Percentiles rank a stretch among this genome's conserved stretches.
Conservation (phyloP, 768 basidiomycete genomes). For the Trametes gibbosa region DNA sequence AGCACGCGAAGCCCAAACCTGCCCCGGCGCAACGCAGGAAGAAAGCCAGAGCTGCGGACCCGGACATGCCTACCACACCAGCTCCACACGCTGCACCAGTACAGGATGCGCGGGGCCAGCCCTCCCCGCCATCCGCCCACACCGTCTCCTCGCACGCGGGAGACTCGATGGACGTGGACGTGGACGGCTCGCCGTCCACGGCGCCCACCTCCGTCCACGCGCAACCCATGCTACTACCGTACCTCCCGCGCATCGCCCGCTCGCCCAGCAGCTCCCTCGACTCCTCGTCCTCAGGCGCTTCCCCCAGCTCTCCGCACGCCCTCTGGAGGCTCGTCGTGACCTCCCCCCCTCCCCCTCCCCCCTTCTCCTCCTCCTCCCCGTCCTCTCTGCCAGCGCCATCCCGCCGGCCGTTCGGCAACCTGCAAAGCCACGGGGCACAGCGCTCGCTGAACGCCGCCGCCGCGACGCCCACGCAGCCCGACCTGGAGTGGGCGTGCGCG, state of each 20-base stretch:
- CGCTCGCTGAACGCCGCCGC: neutral
- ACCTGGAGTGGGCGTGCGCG: conserved; percentile 47
- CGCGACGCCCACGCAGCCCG: conserved; percentile 25
- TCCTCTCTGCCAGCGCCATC: neutral
- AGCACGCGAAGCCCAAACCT: neutral
- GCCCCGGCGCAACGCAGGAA: neutral
- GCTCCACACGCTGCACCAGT: neutral
- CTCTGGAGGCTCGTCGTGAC: conserved; percentile 31
- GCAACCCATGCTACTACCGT: neutral
- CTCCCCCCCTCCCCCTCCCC: conserved; percentile 23
- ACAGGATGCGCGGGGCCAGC: neutral
- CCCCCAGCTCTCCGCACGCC: conserved; percentile 19
- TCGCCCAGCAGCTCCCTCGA: conserved; percentile 10
- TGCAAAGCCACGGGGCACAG: neutral
- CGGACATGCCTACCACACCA: neutral
- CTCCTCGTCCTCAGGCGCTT: conserved; percentile 1
- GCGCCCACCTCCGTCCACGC: conserved; percentile 8
- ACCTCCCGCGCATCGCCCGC: conserved; percentile 7
- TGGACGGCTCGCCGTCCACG: neutral
- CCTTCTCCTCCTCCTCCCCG: neutral
- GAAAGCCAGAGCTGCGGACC: neutral
- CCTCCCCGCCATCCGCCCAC: neutral
- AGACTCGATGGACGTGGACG: conserved; percentile 13
- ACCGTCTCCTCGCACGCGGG: neutral
- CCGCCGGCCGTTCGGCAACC: neutral